These are phyloP conservation scores for Monilinia laxa DNA, from an alignment of 2,329 filamentous ascomycete species.

Conservation along the genomic window DNA sequence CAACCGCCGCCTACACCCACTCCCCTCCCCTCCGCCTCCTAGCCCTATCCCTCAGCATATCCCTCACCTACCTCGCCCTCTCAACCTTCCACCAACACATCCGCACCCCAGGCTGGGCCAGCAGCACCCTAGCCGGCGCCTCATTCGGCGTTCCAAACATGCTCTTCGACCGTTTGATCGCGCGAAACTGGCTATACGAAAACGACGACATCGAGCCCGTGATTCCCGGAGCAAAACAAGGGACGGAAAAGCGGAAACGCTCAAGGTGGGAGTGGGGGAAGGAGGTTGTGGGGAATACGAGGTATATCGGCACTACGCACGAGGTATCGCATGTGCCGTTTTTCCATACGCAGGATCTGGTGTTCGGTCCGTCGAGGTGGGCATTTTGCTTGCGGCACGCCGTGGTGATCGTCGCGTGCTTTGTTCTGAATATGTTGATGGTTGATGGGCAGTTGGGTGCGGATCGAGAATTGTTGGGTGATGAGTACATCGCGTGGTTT, in stretches of 20 bases:
- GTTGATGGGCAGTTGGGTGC: not conserved
- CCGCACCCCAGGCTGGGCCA: not conserved
- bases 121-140: not conserved
- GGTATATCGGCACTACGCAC: not conserved
- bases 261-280: not conserved
- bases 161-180: not conserved
- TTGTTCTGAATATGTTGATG: not conserved
- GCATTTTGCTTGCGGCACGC: not conserved
- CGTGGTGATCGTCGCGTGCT: not conserved
- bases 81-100: not conserved
- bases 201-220: not conserved
- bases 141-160: not conserved
- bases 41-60: too few species aligned
- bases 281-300: not conserved
- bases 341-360: not conserved
- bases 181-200: constrained; percentile 2
- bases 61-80: too few species aligned
- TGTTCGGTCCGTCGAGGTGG: not conserved
- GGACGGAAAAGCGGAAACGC: not conserved
- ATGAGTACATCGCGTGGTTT: not conserved
- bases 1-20: too few species aligned
- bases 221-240: fast-evolving
- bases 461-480: not conserved
- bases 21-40: too few species aligned
- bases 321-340: not conserved